Evolutionary conservation across 2,329 filamentous ascomycete genomes (phyloP), one percentile per base, ranked within the genome.

Genomic region (Botrytis porri): DNA sequence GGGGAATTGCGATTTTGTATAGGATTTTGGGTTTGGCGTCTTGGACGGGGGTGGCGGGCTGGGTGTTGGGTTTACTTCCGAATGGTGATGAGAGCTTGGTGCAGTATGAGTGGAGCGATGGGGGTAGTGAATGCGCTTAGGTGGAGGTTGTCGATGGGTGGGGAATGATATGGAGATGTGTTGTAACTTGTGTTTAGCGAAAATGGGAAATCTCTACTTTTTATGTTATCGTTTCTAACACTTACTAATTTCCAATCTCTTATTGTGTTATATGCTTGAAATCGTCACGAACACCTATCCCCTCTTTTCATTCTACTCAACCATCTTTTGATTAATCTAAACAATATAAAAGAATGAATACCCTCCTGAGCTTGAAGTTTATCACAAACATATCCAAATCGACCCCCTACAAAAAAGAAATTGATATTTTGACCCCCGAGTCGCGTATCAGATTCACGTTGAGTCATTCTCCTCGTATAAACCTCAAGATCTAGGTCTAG

Each of bases 71-170:
- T 22, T 39, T 39, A n/a, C 4, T 43, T 37, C 1, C 18, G 22
- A 45, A 41, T 8, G 61, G 29, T 14, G 62, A 57, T 7, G 37
- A 43, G 2, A 48, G 41, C 29, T 43, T 71, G 18, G 3, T 45
- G 4, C 22, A 25, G n/a, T 71, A 71, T 67, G 70, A 48, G 35
- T 67, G 64, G 64, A 54, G 9, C 29, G 48, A 39, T 62, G 12
- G 25, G 1, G 2, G 25, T 6, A 8, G 12, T 7, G 22, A 16
- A n/a, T 18, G 7, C 9, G 29, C 14, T 18, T 8, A 18, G 51
- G 48, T 14, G 4, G 9, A 14, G 4, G 6, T 43, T 43, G 16
- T 43, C 16, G 1, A 43, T 3, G 6, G 41, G 4, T 5, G 10
- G 12, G 43, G 16, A 45, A 25, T 51, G 4, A 51, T n/a, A 25